Conservation (phyloP, 2,329 filamentous ascomycete genomes). For the Boeremia exigua region DNA sequence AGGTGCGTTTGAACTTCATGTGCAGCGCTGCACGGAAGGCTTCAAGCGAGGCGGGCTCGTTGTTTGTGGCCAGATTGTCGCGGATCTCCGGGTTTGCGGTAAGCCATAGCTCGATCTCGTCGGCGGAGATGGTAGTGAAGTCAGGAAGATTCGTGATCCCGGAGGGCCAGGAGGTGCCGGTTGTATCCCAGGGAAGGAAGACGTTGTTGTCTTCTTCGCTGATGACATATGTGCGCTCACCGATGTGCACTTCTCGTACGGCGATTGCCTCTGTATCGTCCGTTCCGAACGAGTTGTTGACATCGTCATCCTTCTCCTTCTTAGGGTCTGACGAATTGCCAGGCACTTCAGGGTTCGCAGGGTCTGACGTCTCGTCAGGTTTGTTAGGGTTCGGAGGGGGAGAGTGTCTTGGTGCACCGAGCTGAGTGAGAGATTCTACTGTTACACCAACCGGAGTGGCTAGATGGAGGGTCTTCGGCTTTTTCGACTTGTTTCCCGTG, state of each 20-base stretch:
- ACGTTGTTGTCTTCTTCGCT: not conserved
- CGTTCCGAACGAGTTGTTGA: not conserved
- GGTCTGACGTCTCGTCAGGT: too few relatives aligned
- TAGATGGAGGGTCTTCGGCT: not conserved
- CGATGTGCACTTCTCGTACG: not conserved
- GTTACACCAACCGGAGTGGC: too few relatives aligned
- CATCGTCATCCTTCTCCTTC: not conserved
- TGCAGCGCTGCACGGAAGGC: not conserved
- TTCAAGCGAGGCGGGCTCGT: not conserved
- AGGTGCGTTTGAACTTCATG: not conserved
- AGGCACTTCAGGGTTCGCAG: not conserved
- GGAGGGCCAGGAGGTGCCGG: not conserved
- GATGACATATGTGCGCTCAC: not conserved
- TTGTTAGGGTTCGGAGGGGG: too few relatives aligned
- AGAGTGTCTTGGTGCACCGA: too few relatives aligned
- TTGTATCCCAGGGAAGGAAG: not conserved
- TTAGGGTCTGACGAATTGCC: not conserved
- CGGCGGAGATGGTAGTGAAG: not conserved
- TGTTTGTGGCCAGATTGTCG: not conserved
- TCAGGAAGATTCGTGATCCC: not conserved
- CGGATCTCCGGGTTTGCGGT: not conserved
- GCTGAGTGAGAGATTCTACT: too few relatives aligned
- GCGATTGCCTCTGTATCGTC: not conserved
- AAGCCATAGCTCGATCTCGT: not conserved
- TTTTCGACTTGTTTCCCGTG: not conserved